Evolutionary conservation across 805 yeast species (phyloP).

Genomic region (Jamesozyma hellenica): DNA sequence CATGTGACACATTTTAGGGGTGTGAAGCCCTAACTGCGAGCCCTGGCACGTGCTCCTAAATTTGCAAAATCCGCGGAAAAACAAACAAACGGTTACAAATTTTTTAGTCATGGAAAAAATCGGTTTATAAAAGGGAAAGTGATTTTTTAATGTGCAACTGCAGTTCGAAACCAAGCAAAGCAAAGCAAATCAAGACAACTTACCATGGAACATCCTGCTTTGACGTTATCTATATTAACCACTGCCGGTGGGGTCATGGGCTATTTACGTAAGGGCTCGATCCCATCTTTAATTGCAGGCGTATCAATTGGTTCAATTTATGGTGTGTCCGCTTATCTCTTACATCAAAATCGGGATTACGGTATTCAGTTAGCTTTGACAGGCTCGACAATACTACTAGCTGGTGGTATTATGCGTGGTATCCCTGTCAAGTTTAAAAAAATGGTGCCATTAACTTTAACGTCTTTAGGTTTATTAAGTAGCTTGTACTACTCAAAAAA

Average conservation of each 20-base stretch:
- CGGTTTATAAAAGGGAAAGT: too few species aligned
- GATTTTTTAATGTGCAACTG: too few species aligned
- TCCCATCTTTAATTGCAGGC: conserved; percentile 79
- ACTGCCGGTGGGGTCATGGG: conserved; percentile 66
- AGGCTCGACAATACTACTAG: conserved; percentile 53
- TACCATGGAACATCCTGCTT: conserved; percentile 64
- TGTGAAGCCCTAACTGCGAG: too few species aligned
- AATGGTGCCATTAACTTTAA: conserved; percentile 64
- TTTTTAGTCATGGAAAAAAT: too few species aligned
- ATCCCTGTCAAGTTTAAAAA: conserved; percentile 48
- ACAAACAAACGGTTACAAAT: too few species aligned
- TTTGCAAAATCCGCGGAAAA: too few species aligned
- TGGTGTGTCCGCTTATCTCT: conserved; percentile 66
- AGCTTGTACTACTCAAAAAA: conserved; percentile 63
- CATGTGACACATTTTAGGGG: too few species aligned
- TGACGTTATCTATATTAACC: conserved; percentile 58
- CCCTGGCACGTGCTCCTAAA: too few species aligned
- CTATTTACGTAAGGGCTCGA: conserved; percentile 54
- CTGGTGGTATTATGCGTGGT: conserved; percentile 68
- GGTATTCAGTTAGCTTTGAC: conserved; percentile 77
- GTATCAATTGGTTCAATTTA: conserved; percentile 46
- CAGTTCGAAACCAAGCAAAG: too few species aligned
- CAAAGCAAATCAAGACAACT: background rate
- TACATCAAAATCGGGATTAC: conserved; percentile 60
- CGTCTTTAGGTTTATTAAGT: conserved; percentile 53